phyloP scores from a whole-genome alignment of 495 filamentous ascomycete genomes.

The Aspergillus leporis region DNA sequence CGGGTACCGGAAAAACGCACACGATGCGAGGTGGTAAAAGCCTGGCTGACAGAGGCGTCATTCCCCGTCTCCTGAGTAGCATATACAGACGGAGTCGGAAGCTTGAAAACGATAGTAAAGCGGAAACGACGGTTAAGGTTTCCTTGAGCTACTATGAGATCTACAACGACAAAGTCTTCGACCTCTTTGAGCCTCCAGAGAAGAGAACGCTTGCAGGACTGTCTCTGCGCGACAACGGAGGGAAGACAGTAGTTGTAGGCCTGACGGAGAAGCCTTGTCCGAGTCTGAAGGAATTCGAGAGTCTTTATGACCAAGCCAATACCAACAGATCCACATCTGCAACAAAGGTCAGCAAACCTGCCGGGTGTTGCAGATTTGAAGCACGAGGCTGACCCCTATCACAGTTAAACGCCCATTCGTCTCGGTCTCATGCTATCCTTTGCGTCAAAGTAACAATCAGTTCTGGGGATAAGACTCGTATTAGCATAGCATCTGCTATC shows the following conservation, averaged over 20 bases:
- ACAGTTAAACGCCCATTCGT: slow-evolving; percentile 88
- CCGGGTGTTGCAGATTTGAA: not conserved
- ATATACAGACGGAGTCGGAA: slow-evolving; percentile 86
- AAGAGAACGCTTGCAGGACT: slow-evolving; percentile 84
- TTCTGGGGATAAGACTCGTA: slow-evolving; percentile 66
- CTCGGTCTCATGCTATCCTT: slow-evolving; percentile 88
- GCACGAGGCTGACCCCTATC: slow-evolving; percentile 15
- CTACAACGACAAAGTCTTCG: slow-evolving; percentile 95
- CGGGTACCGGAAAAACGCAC: slow-evolving; percentile 95
- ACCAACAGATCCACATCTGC: slow-evolving; percentile 87
- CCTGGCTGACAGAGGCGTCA: slow-evolving; percentile 85
- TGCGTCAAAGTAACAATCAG: slow-evolving; percentile 83
- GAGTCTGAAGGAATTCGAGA: slow-evolving; percentile 89
- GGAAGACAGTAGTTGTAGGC: slow-evolving; percentile 89
- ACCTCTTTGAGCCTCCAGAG: slow-evolving; percentile 88
- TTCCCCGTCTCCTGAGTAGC: slow-evolving; percentile 82
- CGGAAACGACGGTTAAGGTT: slow-evolving; percentile 71
- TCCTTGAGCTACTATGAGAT: slow-evolving; percentile 96
- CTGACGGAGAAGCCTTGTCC: slow-evolving; percentile 83
- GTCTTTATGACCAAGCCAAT: slow-evolving; percentile 90
- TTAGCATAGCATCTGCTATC: slow-evolving; percentile 89
- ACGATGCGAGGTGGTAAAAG: slow-evolving; percentile 96
- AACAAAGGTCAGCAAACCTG: slow-evolving; percentile 63
- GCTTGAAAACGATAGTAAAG: slow-evolving; percentile 79
- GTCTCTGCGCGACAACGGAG: slow-evolving; percentile 83